Conservation (phyloP, 768 basidiomycete species). For the Suillus occidentalis region DNA sequence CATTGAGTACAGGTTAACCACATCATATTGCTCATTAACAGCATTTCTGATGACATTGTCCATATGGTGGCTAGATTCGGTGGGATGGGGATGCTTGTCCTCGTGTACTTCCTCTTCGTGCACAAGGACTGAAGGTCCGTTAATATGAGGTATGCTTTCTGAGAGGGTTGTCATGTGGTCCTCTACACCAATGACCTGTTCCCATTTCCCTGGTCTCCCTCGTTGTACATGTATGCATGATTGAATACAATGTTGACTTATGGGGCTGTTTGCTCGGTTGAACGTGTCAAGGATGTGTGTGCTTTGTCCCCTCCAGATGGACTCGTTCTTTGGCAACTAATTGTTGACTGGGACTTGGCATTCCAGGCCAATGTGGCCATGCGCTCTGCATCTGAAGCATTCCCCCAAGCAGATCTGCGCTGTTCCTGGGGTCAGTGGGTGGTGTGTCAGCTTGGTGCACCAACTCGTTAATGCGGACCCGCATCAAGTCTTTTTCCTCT, state of each 20-base stretch:
- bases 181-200: neutral
- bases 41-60: neutral
- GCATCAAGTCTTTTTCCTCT: neutral
- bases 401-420: neutral
- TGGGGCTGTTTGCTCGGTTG: neutral
- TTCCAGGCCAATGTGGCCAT: neutral
- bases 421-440: neutral
- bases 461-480: neutral
- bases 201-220: conserved; percentile 1
- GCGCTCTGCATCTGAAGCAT: neutral
- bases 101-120: neutral
- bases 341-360: neutral
- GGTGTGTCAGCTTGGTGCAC: neutral
- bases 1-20: neutral
- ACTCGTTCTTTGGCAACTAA: neutral
- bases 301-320: neutral
- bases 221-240: fast-evolving
- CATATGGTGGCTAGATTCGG: fast-evolving
- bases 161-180: neutral
- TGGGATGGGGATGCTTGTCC: neutral
- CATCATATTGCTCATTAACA: neutral
- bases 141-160: neutral
- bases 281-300: neutral
- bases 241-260: neutral
- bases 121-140: neutral